Conservation (phyloP, 2,329 filamentous ascomycete species). For the Hirsutella minnesotensis region DNA sequence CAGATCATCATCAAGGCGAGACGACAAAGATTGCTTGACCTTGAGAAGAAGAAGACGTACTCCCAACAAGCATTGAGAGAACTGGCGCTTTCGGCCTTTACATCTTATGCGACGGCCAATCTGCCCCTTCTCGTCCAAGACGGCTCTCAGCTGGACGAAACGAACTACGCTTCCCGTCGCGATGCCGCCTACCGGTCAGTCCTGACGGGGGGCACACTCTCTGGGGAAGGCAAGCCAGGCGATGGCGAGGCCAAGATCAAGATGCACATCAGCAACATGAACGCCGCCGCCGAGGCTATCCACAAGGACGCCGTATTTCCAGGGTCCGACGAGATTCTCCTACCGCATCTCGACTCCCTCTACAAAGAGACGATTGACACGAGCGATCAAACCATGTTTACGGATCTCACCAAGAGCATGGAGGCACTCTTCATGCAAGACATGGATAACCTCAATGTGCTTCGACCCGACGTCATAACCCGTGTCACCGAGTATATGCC, state of each 20-base stretch:
- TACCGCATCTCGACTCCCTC: conserved; percentile 69
- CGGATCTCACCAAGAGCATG: conserved; percentile 72
- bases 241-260: conserved; percentile 80
- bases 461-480: conserved; percentile 70
- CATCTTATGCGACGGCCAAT: conserved; percentile 41
- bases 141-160: conserved; percentile 29
- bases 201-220: conserved; percentile 41
- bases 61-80: conserved; percentile 32
- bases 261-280: conserved; percentile 68
- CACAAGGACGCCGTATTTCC: conserved; percentile 37
- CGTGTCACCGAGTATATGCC: conserved; percentile 87
- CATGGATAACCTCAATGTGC: conserved; percentile 75
- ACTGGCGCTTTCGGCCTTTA: conserved; percentile 41
- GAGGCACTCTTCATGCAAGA: conserved; percentile 83
- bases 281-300: conserved; percentile 37
- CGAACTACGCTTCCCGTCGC: conserved; percentile 36
- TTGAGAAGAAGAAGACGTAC: conserved; percentile 59
- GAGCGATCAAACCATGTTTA: conserved; percentile 63
- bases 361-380: conserved; percentile 52
- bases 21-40: conserved; percentile 70
- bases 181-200: conserved; percentile 43
- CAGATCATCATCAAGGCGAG: conserved; percentile 53
- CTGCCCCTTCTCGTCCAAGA: conserved; percentile 38
- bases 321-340: conserved; percentile 53
- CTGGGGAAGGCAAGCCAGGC: conserved; percentile 47